These are phyloP conservation scores for Termitomyces titanicus DNA, from an alignment of 768 basidiomycete species.

Conservation along the genomic window DNA sequence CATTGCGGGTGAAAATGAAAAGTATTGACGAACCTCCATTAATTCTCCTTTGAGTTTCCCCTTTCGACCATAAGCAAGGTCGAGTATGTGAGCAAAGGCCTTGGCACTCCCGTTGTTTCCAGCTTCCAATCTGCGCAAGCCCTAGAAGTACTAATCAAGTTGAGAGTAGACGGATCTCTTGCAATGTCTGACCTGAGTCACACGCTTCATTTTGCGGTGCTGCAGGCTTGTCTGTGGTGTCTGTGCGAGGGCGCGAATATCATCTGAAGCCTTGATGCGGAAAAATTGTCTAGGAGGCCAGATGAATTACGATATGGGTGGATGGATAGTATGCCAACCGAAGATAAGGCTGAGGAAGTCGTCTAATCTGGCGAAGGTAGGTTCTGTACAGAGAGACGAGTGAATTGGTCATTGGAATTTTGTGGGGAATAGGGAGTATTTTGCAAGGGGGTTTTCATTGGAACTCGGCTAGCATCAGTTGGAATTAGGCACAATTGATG, in stretches of 20 bases:
- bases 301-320: not conserved
- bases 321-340: conserved; percentile 25
- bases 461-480: no score
- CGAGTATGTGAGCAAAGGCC: conserved; percentile 57
- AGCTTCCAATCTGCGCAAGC: conserved; percentile 43
- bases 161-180: not conserved
- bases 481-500: no score
- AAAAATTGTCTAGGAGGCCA: conserved; percentile 55
- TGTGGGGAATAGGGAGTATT: no score
- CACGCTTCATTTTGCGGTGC: conserved; percentile 40
- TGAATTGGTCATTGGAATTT: conserved; percentile 1
- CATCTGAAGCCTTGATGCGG: conserved; percentile 54
- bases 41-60: conserved; percentile 70
- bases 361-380: conserved; percentile 37
- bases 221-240: conserved; percentile 29
- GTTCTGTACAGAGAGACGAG: conserved; percentile 35
- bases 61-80: conserved; percentile 72
- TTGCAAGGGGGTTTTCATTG: no score
- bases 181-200: conserved; percentile 42
- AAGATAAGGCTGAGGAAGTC: conserved; percentile 40
- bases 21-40: conserved; percentile 47
- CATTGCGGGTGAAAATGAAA: not conserved
- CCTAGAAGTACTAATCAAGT: conserved; percentile 32
- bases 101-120: conserved; percentile 48
- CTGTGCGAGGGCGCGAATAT: conserved; percentile 44